Conservation (phyloP, 805 yeast genomes). For the Zygosaccharomyces bisporus region DNA sequence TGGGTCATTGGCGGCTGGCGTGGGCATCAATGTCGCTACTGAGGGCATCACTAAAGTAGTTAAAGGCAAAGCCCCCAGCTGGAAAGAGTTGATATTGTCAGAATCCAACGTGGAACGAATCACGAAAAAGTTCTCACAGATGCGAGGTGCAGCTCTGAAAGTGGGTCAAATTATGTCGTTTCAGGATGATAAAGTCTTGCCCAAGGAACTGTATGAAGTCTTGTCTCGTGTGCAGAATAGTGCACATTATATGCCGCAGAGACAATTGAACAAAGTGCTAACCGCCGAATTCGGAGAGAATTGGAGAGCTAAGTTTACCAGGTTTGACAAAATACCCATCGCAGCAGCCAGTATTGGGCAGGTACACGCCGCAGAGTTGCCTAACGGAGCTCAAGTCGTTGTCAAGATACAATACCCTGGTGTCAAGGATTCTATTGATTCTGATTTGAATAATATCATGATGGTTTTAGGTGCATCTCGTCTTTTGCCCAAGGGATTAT, state of each 20-base stretch:
- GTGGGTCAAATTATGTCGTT: slow-evolving; percentile 96
- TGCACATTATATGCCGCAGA: slow-evolving; percentile 95
- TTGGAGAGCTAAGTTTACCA: slow-evolving; percentile 71
- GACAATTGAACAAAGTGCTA: slow-evolving; percentile 78
- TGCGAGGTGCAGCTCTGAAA: slow-evolving; percentile 99
- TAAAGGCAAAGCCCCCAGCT: slow-evolving; percentile 46
- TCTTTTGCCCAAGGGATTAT: slow-evolving; percentile 84
- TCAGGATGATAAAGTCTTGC: slow-evolving; percentile 83
- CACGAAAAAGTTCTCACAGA: slow-evolving; percentile 81
- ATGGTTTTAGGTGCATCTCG: slow-evolving; percentile 82
- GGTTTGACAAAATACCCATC: slow-evolving; percentile 82
- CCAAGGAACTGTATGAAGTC: slow-evolving; percentile 77
- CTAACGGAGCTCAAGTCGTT: slow-evolving; percentile 70
- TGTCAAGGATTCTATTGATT: slow-evolving; percentile 87
- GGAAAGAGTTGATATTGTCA: slow-evolving; percentile 62
- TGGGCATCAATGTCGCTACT: slow-evolving; percentile 77
- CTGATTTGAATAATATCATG: slow-evolving; percentile 83
- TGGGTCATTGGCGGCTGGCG: slow-evolving; percentile 87
- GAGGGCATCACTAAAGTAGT: slow-evolving; percentile 72
- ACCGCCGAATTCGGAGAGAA: slow-evolving; percentile 62
- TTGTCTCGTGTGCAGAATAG: slow-evolving; percentile 83
- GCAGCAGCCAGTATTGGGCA: slow-evolving; percentile 99
- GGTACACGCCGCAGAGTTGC: slow-evolving; percentile 79
- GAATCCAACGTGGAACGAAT: slow-evolving; percentile 83
- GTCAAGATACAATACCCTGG: slow-evolving; percentile 98